These are phyloP conservation scores for Rhytidhysteron rufulum DNA, from an alignment of 2,329 filamentous ascomycete species.

Conservation along the genomic window DNA sequence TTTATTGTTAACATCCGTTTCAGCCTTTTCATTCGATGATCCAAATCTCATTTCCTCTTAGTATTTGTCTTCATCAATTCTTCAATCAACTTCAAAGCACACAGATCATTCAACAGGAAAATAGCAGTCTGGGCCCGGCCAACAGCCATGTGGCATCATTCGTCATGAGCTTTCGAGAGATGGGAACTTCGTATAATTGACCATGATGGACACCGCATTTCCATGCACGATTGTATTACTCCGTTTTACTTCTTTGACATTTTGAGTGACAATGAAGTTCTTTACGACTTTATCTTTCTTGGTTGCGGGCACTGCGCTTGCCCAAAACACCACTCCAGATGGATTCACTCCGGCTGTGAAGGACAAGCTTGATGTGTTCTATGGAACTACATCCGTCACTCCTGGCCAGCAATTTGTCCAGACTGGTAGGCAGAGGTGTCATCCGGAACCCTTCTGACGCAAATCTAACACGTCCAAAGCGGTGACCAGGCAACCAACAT, in stretches of 20 bases:
- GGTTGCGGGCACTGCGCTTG: slow-evolving; percentile 10
- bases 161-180: background rate
- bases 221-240: background rate
- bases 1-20: slow-evolving; percentile 4
- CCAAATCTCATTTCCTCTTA: slow-evolving; percentile 7
- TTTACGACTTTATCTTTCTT: slow-evolving; percentile 9
- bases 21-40: slow-evolving; percentile 7
- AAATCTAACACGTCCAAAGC: no score
- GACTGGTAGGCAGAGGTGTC: slow-evolving; percentile 22
- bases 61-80: slow-evolving; percentile 7
- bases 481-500: slow-evolving; percentile 15
- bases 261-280: slow-evolving; percentile 9
- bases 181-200: slow-evolving; percentile 6
- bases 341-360: slow-evolving; percentile 21
- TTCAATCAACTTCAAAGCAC: background rate
- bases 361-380: slow-evolving; percentile 24
- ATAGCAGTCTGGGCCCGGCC: slow-evolving; percentile 6
- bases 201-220: slow-evolving; percentile 1
- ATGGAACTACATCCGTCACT: slow-evolving; percentile 24
- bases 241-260: background rate
- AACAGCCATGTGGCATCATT: background rate
- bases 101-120: slow-evolving; percentile 1
- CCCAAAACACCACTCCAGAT: slow-evolving; percentile 21
- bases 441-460: no score
- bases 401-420: slow-evolving; percentile 25